Conservation (phyloP, 2,329 filamentous ascomycete genomes). For the Boeremia exigua region DNA sequence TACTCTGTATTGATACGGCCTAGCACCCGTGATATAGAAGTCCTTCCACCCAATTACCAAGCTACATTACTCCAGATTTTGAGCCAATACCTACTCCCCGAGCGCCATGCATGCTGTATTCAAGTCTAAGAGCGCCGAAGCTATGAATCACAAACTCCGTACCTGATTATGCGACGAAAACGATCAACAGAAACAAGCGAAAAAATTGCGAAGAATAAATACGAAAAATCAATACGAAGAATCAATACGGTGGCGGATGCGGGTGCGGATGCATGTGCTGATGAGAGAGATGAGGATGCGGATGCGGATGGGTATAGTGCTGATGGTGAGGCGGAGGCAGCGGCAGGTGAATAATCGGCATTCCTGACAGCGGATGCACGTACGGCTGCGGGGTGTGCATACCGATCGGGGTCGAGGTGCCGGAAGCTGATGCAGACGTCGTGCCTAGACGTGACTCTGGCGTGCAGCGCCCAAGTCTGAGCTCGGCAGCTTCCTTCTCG, state of each 20-base stretch:
- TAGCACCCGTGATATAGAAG: not conserved
- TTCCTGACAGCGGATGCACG: constrained; percentile 17
- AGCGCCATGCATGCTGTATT: constrained; percentile 10
- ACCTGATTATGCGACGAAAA: constrained; percentile 6
- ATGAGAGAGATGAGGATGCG: not conserved
- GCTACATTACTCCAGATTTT: not conserved
- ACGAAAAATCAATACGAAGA: too few species aligned
- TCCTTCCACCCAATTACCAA: not conserved
- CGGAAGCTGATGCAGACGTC: constrained; percentile 24
- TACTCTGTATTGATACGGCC: constrained; percentile 5
- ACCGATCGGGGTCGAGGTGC: constrained; percentile 28
- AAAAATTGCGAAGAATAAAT: not conserved
- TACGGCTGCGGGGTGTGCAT: constrained; percentile 20
- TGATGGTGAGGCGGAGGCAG: not conserved
- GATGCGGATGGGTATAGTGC: not conserved
- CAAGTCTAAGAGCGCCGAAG: constrained; percentile 10
- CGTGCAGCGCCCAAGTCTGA: constrained; percentile 20
- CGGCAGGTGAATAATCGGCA: constrained; percentile 5
- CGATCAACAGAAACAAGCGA: not conserved
- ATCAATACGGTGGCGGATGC: constrained; percentile 3
- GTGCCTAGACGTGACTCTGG: constrained; percentile 17
- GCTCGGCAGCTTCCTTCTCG: constrained; percentile 40
- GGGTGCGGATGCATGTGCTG: not conserved
- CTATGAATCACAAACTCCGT: constrained; percentile 14
- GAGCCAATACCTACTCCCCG: not conserved